A percentile compares a stretch with the other conserved stretches of the same genome.
Evolutionary conservation across 495 filamentous ascomycete species (phyloP).

Genomic region (Penicillium ochrochloron): DNA sequence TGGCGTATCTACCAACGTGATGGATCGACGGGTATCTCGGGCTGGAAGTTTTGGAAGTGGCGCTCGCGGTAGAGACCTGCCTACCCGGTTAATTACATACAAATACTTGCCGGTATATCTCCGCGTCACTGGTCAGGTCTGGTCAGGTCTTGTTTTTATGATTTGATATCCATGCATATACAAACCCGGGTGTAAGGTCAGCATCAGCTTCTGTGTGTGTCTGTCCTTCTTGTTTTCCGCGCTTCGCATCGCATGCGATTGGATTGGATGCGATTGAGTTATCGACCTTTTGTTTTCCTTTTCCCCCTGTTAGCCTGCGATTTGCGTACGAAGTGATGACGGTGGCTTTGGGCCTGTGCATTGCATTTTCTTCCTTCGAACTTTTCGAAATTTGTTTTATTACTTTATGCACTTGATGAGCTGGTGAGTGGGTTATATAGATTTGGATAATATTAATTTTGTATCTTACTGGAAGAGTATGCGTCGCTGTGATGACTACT

Average conservation of each 20-base stretch:
- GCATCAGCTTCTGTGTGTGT: neutral
- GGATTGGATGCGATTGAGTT: neutral
- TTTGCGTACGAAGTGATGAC: conserved; percentile 33
- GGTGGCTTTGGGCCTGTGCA: conserved; percentile 23
- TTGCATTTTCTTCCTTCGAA: conserved; percentile 12
- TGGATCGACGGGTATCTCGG: conserved; percentile 48
- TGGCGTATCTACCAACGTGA: conserved; percentile 73
- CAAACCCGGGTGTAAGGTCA: conserved; percentile 2
- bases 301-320: neutral
- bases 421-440: conserved; percentile 6
- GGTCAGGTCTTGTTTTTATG: conserved; percentile 2
- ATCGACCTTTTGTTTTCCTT: neutral
- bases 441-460: conserved; percentile 15
- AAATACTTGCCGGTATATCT: neutral
- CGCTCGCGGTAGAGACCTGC: conserved; percentile 27
- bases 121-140: neutral
- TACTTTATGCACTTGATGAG: conserved; percentile 10
- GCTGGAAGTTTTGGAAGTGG: conserved; percentile 66
- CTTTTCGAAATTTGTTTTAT: conserved; percentile 19
- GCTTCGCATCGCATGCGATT: neutral
- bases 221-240: neutral
- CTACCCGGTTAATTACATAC: neutral
- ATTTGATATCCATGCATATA: conserved; percentile 9
- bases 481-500: too few species aligned
- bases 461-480: neutral